Base-by-base conservation (phyloP, 2,329 filamentous ascomycete genomes). In the Apiospora pterosperma region DNA sequence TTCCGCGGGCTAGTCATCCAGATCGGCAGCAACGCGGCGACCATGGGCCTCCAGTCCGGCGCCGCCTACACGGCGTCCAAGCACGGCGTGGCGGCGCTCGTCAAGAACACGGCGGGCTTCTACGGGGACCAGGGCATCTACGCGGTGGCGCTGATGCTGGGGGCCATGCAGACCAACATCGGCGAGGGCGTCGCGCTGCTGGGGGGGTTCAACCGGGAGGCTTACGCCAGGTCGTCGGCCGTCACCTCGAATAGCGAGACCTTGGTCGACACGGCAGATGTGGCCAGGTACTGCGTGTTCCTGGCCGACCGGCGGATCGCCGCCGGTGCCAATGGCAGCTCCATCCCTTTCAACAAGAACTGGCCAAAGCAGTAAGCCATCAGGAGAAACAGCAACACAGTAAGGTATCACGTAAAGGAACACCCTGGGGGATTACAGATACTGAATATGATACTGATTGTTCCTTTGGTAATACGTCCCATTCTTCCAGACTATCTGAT, bases 161-260 rank as follows among this genome's bases (percentile, higher is more conserved):
- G 83, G 11, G 81, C 76, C n/a, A 86, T 88, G 82, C 66, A 77
- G 21, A 88, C 86, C 12, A 86, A 87, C 66, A 87, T 88, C 61
- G 68, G 65, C 3, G 81, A 83, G 36, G 76, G 77, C 3, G 77
- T 86, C 59, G 42, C 23, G 23, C 42, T 11, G 16, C 28, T 62
- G 68, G 69, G 2, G 63, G 76, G 76, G 6, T 62, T 77, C 62
- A 76, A 81, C 67, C 65, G 71, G 65, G 75, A 76, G 36, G 76
- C 67, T 62, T 76, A 75, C 66, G 68, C 65, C 23, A 65, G 70
- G 63, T 71, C 48, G 5, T 34, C 73, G 52, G 63, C 70, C 63
- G 67, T 63, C 6, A 66, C 69, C 5, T 66, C 63, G 12, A 65
- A 68, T 3, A 73, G 68, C 14, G 70, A 75, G 63, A 73, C 72